Evolutionary conservation across 768 basidiomycete species (phyloP).

Genomic region (Calvatia gigantea): DNA sequence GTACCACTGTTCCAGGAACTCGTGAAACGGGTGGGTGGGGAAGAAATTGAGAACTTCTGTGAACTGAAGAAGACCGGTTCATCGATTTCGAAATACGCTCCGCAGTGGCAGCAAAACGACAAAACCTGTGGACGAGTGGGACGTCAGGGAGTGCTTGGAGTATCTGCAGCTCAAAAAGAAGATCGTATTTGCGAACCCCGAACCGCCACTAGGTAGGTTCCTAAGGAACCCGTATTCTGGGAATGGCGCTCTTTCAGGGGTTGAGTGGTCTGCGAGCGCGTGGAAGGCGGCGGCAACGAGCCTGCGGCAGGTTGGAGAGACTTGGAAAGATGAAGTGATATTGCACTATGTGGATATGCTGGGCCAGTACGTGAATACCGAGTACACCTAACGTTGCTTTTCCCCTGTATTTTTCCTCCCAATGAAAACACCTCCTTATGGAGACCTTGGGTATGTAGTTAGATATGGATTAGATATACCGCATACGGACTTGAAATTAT

Average conservation of each 20-base stretch:
- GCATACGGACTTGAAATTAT: not conserved
- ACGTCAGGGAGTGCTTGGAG: constrained; percentile 3
- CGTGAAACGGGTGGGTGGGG: constrained; percentile 8
- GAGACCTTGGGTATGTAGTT: not conserved
- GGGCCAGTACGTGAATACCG: constrained; percentile 38
- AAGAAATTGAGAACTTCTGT: not conserved
- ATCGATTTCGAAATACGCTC: constrained; percentile 6
- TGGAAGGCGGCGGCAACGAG: constrained; percentile 55
- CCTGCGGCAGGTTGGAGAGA: constrained; percentile 43
- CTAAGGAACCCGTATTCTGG: constrained; percentile 38
- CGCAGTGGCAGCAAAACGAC: constrained; percentile 9
- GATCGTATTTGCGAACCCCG: constrained; percentile 5
- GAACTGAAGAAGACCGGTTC: not conserved
- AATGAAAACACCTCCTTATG: not conserved
- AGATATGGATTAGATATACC: not conserved
- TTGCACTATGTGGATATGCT: constrained; percentile 46
- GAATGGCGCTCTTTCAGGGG: constrained; percentile 59
- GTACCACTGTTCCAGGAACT: constrained; percentile 1
- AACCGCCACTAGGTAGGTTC: constrained; percentile 19
- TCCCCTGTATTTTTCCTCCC: not conserved
- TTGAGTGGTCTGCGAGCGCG: constrained; percentile 69
- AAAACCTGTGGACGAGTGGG: constrained; percentile 1
- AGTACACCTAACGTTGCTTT: not conserved
- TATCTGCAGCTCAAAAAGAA: constrained; percentile 9
- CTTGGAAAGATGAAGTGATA: constrained; percentile 54